Base-by-base conservation (phyloP, 495 filamentous ascomycete species). In the Penicillium maclennaniae region DNA sequence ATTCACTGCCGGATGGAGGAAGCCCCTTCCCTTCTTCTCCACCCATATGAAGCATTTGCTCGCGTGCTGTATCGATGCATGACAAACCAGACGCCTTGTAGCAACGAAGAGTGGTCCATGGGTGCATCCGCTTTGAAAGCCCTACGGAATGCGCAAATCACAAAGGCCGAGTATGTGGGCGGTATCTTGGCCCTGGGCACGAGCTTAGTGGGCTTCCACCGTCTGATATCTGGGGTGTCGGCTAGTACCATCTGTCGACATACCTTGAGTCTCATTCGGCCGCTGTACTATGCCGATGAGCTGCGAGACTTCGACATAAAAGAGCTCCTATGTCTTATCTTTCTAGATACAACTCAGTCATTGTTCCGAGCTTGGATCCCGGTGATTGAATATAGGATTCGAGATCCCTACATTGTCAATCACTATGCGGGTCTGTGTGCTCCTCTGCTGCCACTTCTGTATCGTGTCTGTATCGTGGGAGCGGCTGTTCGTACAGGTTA, bases 401-500 rank as follows among this genome's bases (percentile, higher is more conserved):
- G 23, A 27, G 51, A 53, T 45, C 43, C 51, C 5, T 47, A 39
- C 14, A 16, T 53, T 7, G 51, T 53, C n/a, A 39, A 53, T 15
- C 51, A 39, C n/a, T 43, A 53, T 40, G 51, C 51, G 19, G 51
- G 51, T 2, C 43, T 53, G 7, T 53, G 51, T 28, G 51, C 43
- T 23, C 26, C 51, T 19, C 51, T 53, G 21, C 43, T 53, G 38
- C 51, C 51, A 9, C 43, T 53, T 26, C 51, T 53, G 19, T 53
- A 53, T 37, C 51, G 43, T 17, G 51, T 53, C 14, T 53, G 51
- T 25, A 21, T 53, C 20, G 17, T 53, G 20, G 51, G 17, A 14
- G 43, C 43, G 15, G 51, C 28, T 14, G 37, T 53, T n/a, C 45
- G 51, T 19, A 47, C 42, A 9, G 51, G 51, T 4, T 26, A 34